Evolutionary conservation across 2,329 filamentous ascomycete species (phyloP).

Genomic region (Fusarium sp.): DNA sequence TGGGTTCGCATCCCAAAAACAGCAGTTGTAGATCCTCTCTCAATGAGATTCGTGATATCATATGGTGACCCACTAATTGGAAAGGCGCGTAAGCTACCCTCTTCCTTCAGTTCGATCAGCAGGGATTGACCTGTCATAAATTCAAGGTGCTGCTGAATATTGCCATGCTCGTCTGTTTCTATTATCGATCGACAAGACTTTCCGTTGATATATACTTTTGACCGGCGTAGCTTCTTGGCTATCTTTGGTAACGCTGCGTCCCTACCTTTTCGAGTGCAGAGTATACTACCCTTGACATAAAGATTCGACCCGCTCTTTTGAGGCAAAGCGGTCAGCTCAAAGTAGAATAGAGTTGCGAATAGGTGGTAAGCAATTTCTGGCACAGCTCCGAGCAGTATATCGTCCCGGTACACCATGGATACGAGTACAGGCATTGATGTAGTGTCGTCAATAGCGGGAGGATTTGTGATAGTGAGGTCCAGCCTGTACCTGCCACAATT

Average conservation of each 20-base stretch:
- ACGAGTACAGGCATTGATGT: slow-evolving; percentile 1
- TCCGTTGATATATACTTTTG: slow-evolving; percentile 12
- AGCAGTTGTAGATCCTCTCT: slow-evolving; percentile 3
- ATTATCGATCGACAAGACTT: background rate
- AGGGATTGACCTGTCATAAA: slow-evolving; percentile 1
- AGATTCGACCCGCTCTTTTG: background rate
- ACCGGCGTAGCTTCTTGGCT: background rate
- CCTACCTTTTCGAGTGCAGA: slow-evolving; percentile 6
- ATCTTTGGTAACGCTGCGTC: slow-evolving; percentile 8
- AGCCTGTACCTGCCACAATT: slow-evolving; percentile 8
- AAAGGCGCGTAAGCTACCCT: slow-evolving; percentile 2
- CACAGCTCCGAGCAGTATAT: background rate
- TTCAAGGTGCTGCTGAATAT: slow-evolving; percentile 1
- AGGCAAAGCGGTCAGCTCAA: slow-evolving; percentile 5
- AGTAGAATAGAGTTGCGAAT: slow-evolving; percentile 17
- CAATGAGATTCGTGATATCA: background rate
- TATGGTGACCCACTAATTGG: slow-evolving; percentile 13
- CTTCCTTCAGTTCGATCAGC: slow-evolving; percentile 12
- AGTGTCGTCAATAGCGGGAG: slow-evolving; percentile 11
- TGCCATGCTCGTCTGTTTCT: slow-evolving; percentile 6
- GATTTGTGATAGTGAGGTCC: slow-evolving; percentile 6
- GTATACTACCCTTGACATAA: background rate
- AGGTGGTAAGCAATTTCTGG: slow-evolving; percentile 1
- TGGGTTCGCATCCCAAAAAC: slow-evolving; percentile 12
- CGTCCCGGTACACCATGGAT: slow-evolving; percentile 4